phyloP scores from a whole-genome alignment of 768 basidiomycete species.

The Clavulina sp. region DNA sequence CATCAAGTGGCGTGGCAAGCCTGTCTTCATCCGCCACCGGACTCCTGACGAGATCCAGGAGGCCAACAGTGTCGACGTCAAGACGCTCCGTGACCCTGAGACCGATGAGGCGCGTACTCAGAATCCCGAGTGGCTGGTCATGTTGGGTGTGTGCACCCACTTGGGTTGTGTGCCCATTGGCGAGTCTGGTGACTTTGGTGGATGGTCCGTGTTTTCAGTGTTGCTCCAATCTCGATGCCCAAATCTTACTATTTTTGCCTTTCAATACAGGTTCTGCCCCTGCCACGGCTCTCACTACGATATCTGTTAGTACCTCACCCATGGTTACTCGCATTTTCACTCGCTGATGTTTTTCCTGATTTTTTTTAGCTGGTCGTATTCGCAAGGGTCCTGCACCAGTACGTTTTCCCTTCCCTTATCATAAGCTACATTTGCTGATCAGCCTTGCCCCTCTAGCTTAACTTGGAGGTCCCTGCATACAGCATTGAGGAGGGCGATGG shows the following conservation, averaged over 20 bases:
- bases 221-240: neutral
- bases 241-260: neutral
- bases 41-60: slow-evolving; percentile 84
- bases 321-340: slow-evolving; percentile 6
- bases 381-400: slow-evolving; percentile 95
- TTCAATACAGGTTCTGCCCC: slow-evolving; percentile 62
- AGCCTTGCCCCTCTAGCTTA: slow-evolving; percentile 36
- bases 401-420: slow-evolving; percentile 21
- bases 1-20: slow-evolving; percentile 99
- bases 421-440: neutral
- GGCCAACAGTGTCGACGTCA: slow-evolving; percentile 72
- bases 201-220: slow-evolving; percentile 46
- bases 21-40: slow-evolving; percentile 96
- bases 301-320: slow-evolving; percentile 48
- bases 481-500: slow-evolving; percentile 75
- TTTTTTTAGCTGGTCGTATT: slow-evolving; percentile 61
- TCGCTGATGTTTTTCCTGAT: no score
- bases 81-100: slow-evolving; percentile 81
- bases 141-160: slow-evolving; percentile 91
- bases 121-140: slow-evolving; percentile 92
- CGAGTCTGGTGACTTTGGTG: slow-evolving; percentile 91
- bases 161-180: slow-evolving; percentile 98
- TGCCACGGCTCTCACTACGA: slow-evolving; percentile 99
- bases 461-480: slow-evolving; percentile 83
- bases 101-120: slow-evolving; percentile 74